Base-by-base conservation (phyloP, 1,284 basidiomycete species). In the Apiotrichum sp. region DNA sequence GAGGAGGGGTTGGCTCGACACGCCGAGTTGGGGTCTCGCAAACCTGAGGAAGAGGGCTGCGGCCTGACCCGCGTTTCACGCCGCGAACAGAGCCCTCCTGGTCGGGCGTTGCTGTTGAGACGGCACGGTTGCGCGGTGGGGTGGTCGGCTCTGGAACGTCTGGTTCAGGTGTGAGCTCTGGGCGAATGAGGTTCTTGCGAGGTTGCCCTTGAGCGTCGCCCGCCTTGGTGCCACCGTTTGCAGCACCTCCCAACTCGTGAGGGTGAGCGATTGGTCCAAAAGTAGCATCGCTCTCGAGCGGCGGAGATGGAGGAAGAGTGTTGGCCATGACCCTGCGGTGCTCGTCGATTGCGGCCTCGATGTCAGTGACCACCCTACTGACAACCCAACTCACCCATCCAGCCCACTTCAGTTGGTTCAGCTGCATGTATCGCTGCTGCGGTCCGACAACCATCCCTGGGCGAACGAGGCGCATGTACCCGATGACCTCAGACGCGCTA, bases 391-490 rank as follows among this genome's bases (percentile, higher is more conserved):
- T 42, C 6, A 90, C 86, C 93, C 93, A 96, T 71, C 89, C 89
- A 11, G 84, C 81, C 91, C 91, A 97, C 72, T 92, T 89, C 60
- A 93, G 78, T 72, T 96, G 92, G 77, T 93, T 96, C 67, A 92
- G 83, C 71, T 96, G 93, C 86, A 99, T 88, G 73, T 92, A 98
- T 71, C 97, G 95, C 70, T 85, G 80, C 56, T 82, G 80, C 10
- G 78, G 78, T 6, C 93, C 93, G 39, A 98, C 93, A 13, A 98
- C 93, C 72, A 92, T 93, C 2, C 76, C 76, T 0, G 95, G 96
- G 43, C 95, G 85, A 61, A 97, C 86, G 63, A 99, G 88, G 29
- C 96, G 86, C 96, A 98, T 98, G 76, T 93, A 98, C 0, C 88
- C 96, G 59, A 98, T 98, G 8, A 87, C 93, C 77, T 99, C 96